These are phyloP conservation scores for Starmerella sp. DNA, from an alignment of 805 yeast species.

Conservation along the genomic window DNA sequence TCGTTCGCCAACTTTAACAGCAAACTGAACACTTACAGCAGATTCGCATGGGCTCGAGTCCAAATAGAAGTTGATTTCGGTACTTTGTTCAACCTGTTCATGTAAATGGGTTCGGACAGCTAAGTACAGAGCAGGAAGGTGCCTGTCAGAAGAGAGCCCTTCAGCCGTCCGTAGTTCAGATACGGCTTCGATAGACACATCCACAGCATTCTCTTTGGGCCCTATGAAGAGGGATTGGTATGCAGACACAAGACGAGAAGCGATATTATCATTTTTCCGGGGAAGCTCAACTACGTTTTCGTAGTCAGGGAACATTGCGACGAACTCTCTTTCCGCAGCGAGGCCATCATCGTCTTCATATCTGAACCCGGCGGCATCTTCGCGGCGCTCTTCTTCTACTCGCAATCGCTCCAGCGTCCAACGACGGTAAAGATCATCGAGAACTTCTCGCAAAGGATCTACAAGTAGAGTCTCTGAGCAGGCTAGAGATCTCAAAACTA, in stretches of 20 bases:
- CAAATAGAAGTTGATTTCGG: constrained; percentile 52
- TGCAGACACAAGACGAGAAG: constrained; percentile 32
- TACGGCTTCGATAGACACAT: constrained; percentile 1
- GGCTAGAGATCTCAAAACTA: constrained; percentile 23
- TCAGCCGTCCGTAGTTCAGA: neutral
- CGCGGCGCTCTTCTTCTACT: constrained; percentile 50
- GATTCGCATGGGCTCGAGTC: constrained; percentile 53
- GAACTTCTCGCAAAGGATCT: constrained; percentile 23
- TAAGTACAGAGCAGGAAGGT: constrained; percentile 16
- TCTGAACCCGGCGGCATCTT: constrained; percentile 53
- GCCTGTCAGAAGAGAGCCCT: neutral
- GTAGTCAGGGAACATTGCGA: constrained; percentile 72
- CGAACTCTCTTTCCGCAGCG: constrained; percentile 63
- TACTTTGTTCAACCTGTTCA: constrained; percentile 10
- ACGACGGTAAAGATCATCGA: constrained; percentile 57
- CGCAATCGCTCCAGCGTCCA: constrained; percentile 70
- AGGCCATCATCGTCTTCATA: constrained; percentile 43
- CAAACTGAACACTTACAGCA: constrained; percentile 42
- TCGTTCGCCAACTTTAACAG: constrained; percentile 36
- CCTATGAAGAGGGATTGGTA: constrained; percentile 5
- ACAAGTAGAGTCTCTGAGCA: neutral
- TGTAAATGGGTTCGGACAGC: constrained; percentile 4
- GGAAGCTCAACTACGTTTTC: constrained; percentile 8
- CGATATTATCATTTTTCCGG: constrained; percentile 5
- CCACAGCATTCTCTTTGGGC: neutral